Evolutionary conservation across 140 eudicot species (phyloP).

Genomic region (Cichorium intybus): DNA sequence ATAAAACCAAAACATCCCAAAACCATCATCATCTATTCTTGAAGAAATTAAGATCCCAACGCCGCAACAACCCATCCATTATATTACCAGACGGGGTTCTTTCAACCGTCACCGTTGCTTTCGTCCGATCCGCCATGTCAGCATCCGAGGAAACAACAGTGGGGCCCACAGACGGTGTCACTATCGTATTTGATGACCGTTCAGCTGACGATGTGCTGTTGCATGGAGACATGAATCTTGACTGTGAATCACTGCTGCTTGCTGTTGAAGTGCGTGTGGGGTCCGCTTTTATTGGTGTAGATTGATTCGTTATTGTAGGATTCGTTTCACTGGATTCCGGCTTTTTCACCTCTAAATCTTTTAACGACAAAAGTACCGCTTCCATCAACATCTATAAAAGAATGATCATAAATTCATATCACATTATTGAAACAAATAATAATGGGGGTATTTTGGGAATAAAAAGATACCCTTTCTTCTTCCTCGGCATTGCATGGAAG

Average conservation of each 20-base stretch:
- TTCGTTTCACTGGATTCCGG: constrained; percentile 10
- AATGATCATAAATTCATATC: constrained; percentile 5
- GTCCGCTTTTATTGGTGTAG: constrained; percentile 19
- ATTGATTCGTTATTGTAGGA: not conserved
- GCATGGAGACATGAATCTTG: constrained; percentile 28
- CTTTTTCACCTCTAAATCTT: constrained; percentile 50
- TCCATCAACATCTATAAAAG: constrained; percentile 82
- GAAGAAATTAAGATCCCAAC: constrained; percentile 91
- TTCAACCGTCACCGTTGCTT: constrained; percentile 76
- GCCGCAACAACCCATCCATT: constrained; percentile 80
- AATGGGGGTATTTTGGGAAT: constrained; percentile 1
- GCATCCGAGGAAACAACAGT: constrained; percentile 33
- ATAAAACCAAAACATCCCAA: constrained; percentile 13
- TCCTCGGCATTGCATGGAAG: constrained; percentile 80
- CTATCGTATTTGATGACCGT: constrained; percentile 16
- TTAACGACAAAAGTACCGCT: constrained; percentile 69
- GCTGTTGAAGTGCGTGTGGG: constrained; percentile 25
- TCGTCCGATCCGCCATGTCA: constrained; percentile 56
- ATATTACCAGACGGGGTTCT: constrained; percentile 62
- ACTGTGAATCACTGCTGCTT: constrained; percentile 32
- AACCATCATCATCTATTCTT: constrained; percentile 47
- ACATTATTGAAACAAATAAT: not conserved
- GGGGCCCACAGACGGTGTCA: not conserved
- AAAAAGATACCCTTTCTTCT: constrained; percentile 71
- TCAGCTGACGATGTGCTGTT: constrained; percentile 33